These are phyloP conservation scores for Termitomyces sp. DNA, from an alignment of 768 basidiomycete species.

Conservation along the genomic window DNA sequence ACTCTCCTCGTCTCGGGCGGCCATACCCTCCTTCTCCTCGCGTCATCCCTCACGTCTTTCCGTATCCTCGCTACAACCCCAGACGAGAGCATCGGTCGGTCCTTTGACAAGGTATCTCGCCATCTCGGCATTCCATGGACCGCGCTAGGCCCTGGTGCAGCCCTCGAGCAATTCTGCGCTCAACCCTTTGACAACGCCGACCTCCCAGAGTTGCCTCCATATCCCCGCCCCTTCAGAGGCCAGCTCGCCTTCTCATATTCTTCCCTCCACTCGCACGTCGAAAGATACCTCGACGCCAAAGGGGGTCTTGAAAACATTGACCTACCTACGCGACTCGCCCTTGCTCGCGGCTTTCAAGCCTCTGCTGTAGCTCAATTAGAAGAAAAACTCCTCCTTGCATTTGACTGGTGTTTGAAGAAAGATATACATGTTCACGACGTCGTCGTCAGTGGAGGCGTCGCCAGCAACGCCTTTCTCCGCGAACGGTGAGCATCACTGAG, in stretches of 20 bases:
- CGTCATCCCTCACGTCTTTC: conserved; percentile 53
- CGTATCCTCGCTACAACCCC: conserved; percentile 68
- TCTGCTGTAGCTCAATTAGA: conserved; percentile 72
- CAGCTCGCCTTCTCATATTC: conserved; percentile 75
- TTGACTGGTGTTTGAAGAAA: conserved; percentile 38
- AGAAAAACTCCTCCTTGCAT: conserved; percentile 62
- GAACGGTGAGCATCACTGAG: conserved; percentile 44
- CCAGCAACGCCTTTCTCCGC: conserved; percentile 76
- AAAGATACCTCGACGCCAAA: conserved; percentile 46
- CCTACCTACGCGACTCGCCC: conserved; percentile 32
- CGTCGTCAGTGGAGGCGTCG: conserved; percentile 92
- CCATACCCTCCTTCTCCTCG: conserved; percentile 86
- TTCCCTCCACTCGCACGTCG: conserved; percentile 69
- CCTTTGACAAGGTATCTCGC: conserved; percentile 82
- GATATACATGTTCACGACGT: conserved; percentile 51
- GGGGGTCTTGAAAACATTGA: conserved; percentile 43
- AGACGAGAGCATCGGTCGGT: conserved; percentile 75
- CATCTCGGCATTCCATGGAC: conserved; percentile 66
- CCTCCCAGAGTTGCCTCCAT: conserved; percentile 29
- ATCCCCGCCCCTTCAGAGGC: conserved; percentile 48
- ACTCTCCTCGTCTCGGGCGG: conserved; percentile 91
- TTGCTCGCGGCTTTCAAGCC: conserved; percentile 73
- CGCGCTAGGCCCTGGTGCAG: conserved; percentile 68
- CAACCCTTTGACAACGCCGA: conserved; percentile 23
- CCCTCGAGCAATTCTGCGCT: conserved; percentile 70